Evolutionary conservation across 495 filamentous ascomycete genomes (phyloP), one percentile per base, ranked within the genome.

Genomic region (Penicillium daleae): DNA sequence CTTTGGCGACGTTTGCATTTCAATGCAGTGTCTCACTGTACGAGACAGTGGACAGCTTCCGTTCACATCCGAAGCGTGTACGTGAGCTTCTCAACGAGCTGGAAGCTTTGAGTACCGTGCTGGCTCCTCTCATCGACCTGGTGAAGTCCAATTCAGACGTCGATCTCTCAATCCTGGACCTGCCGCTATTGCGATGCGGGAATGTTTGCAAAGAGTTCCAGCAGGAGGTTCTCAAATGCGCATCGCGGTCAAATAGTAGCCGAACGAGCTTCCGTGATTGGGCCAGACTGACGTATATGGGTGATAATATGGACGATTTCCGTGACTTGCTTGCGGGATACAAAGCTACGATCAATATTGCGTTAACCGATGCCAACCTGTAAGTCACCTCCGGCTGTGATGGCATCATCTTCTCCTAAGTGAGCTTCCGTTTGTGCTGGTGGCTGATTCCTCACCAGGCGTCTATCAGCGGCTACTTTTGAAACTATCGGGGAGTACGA

Each of bases 61-160:
- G 68, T 32, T 73, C 64, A 32, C 72, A 76, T 57, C 68, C 71
- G 50, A 76, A 71, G 50, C 68, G 61, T 33, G 72, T 80, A 27
- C 74, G 76, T 48, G 74, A 81, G 22, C 75, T 83, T 46, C 55
- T 69, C 53, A 68, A 71, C 17, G 80, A 82, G 63, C 67, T 81
- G 10, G 66, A 78, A 51, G 72, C 74, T 37, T 62, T 82, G 6
- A 71, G 56, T 60, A 73, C n/a, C n/a, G 75, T 78, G 39, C 67
- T 83, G 24, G 35, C 22, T 9, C 56, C 71, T 27, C 75, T 83
- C 50, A 56, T 37, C 31, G 70, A 80, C 12, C 66, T 63, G n/a
- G 68, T 73, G 3, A 53, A 60, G 3, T 27, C 62, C 6, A 66
- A 29, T 46, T 49, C 44, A 53, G 68, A 63, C 29, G 33, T 50